A percentile compares a stretch with the other conserved stretches of the same genome.
These are phyloP conservation scores for Coffea eugenioides DNA, from an alignment of 257 asterid genomes.

Conservation along the genomic window DNA sequence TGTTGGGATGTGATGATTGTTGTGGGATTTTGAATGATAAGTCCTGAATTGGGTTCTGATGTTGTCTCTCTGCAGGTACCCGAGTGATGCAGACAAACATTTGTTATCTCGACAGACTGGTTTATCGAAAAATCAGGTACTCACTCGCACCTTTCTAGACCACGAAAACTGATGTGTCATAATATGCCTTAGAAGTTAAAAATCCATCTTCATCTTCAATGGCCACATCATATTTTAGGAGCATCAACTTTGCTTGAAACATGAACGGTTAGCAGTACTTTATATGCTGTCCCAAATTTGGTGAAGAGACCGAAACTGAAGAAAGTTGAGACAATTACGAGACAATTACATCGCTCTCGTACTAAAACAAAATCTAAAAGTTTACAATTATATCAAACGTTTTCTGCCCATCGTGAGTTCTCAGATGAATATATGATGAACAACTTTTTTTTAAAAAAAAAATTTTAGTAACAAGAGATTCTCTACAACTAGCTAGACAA, in stretches of 20 bases:
- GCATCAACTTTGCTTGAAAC: background rate
- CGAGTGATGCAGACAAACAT: slow-evolving; percentile 96
- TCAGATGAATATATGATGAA: too few species aligned
- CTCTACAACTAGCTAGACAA: too few species aligned
- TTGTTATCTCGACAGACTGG: slow-evolving; percentile 93
- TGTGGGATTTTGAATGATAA: slow-evolving; percentile 15
- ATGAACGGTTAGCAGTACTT: background rate
- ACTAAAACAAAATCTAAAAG: too few species aligned
- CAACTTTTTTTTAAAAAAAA: too few species aligned
- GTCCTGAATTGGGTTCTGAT: background rate
- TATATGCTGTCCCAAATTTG: background rate
- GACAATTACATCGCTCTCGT: background rate
- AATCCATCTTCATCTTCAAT: background rate
- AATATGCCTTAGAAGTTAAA: background rate
- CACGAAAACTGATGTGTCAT: slow-evolving; percentile 32
- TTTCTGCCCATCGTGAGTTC: background rate
- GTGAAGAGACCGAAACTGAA: background rate
- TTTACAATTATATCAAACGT: background rate
- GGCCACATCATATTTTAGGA: background rate
- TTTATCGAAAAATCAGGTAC: slow-evolving; percentile 91
- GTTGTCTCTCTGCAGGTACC: slow-evolving; percentile 51
- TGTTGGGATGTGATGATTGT: slow-evolving; percentile 8
- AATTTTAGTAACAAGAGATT: too few species aligned
- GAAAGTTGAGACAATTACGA: background rate
- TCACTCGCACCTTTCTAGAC: slow-evolving; percentile 27